phyloP scores from a whole-genome alignment of 2,329 filamentous ascomycete species.

The Phyllosticta citriasiana region DNA sequence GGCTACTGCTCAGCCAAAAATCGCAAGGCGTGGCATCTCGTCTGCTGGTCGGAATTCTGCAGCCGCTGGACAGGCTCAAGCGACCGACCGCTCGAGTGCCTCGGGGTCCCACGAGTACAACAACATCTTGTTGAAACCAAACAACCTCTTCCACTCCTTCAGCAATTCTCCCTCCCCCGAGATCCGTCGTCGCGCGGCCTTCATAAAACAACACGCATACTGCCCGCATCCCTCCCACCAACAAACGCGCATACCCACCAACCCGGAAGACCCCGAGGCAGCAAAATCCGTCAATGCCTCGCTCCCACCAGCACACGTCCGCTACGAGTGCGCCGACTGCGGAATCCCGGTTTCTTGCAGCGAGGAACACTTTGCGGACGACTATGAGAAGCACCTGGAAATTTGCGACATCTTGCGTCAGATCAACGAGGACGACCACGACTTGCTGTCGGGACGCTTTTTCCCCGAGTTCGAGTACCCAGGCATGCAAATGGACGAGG shows the following conservation, averaged over 20 bases:
- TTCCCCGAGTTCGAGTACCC: constrained; percentile 94
- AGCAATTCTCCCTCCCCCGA: constrained; percentile 79
- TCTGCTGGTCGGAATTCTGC: not conserved
- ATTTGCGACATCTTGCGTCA: constrained; percentile 85
- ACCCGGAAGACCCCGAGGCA: constrained; percentile 54
- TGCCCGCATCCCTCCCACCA: constrained; percentile 87
- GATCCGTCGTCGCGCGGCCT: constrained; percentile 78
- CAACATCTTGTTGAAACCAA: constrained; percentile 45
- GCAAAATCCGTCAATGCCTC: constrained; percentile 45
- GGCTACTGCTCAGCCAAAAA: not conserved
- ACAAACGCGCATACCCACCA: constrained; percentile 58
- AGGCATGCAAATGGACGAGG: constrained; percentile 80
- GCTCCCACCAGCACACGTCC: constrained; percentile 67
- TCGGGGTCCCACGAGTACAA: not conserved
- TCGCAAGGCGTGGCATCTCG: not conserved
- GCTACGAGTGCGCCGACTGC: constrained; percentile 94
- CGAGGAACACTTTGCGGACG: constrained; percentile 89
- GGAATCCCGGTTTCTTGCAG: constrained; percentile 89
- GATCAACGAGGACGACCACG: constrained; percentile 97
- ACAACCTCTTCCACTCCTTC: constrained; percentile 91
- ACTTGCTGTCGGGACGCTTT: constrained; percentile 77
- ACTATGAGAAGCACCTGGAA: constrained; percentile 86
- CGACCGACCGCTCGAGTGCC: not conserved
- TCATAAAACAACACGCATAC: constrained; percentile 86
- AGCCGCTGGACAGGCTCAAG: not conserved